Evolutionary conservation across 257 asterid genomes (phyloP), one percentile per base, ranked within the genome.

Genomic region (Sherardia arvensis): DNA sequence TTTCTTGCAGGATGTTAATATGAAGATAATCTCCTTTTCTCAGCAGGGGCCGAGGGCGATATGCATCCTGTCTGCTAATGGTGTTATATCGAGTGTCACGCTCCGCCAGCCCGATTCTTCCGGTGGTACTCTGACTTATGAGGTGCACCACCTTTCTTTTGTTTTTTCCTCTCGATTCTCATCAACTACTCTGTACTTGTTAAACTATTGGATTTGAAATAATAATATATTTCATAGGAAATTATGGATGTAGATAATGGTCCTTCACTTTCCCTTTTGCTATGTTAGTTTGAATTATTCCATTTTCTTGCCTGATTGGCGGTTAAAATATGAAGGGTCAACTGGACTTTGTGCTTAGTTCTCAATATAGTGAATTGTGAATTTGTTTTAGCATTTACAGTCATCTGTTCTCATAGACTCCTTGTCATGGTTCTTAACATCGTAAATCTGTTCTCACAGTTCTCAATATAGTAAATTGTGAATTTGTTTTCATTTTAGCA

Each of bases 11-110:
- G 97, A 89, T 73, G 84, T 89, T 32, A 83, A 83, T 14, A 84
- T 84, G 95, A 89, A 89, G 79, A 73, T 89, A 25, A 86, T 89
- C 67, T 89, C 97, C 8, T 84, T 86, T 69, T 86, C 94, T 66
- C 95, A 89, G 70, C 94, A 84, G 79, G 95, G 96, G 28, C 95
- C 95, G 36, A 84, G 96, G 20, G 85, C 93, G 47, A 86, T 88
- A 55, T 88, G 96, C 69, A 79, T 88, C 70, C 87, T 88, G 61
- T 86, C 96, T 5, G 96, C 95, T 33, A 88, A 75, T 57, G 96
- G 96, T 53, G 80, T 79, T 15, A 79, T 88, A 73, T 88, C 96
- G 8, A 88, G 87, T 2, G 96, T 86, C 34, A 86, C 95, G 4
- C 85, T 88, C 65, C 88, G 96, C 62, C 95, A 88, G 64, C 93